phyloP scores from a whole-genome alignment of 805 yeast genomes.

The Wickerhamomyces bovis region DNA sequence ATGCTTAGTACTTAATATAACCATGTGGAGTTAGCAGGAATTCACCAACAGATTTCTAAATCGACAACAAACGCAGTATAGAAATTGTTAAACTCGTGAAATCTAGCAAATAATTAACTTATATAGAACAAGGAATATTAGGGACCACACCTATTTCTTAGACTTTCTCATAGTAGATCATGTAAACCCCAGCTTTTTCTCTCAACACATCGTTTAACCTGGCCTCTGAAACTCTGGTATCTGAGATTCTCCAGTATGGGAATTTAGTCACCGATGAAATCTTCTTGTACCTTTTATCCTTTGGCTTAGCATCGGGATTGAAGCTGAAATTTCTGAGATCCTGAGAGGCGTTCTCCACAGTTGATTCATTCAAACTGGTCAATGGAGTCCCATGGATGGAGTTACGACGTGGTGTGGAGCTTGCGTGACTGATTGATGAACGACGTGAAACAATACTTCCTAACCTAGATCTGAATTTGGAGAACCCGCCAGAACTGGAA shows the following conservation, averaged over 20 bases:
- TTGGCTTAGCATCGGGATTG: constrained; percentile 2
- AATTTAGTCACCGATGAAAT: constrained; percentile 47
- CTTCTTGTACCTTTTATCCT: constrained; percentile 38
- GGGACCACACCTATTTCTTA: not conserved
- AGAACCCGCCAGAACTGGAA: constrained; percentile 5
- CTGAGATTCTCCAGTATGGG: constrained; percentile 86
- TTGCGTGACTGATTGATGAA: constrained; percentile 9
- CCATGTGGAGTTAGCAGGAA: too few relatives aligned
- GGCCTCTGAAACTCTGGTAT: constrained; percentile 61
- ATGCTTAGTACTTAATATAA: too few relatives aligned
- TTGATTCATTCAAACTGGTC: not conserved
- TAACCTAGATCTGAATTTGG: constrained; percentile 19
- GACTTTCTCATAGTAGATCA: constrained; percentile 70
- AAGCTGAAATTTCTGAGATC: not conserved
- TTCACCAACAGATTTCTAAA: too few relatives aligned
- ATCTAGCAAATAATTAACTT: too few relatives aligned
- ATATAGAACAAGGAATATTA: too few relatives aligned
- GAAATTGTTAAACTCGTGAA: too few relatives aligned
- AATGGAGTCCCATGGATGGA: constrained; percentile 2
- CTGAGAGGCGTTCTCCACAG: not conserved
- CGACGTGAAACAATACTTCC: constrained; percentile 22
- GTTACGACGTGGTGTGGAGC: constrained; percentile 14
- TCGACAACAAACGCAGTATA: too few relatives aligned
- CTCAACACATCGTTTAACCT: constrained; percentile 49
- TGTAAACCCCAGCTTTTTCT: constrained; percentile 75